phyloP scores from a whole-genome alignment of 768 basidiomycete genomes.

The Lentinula edodes region DNA sequence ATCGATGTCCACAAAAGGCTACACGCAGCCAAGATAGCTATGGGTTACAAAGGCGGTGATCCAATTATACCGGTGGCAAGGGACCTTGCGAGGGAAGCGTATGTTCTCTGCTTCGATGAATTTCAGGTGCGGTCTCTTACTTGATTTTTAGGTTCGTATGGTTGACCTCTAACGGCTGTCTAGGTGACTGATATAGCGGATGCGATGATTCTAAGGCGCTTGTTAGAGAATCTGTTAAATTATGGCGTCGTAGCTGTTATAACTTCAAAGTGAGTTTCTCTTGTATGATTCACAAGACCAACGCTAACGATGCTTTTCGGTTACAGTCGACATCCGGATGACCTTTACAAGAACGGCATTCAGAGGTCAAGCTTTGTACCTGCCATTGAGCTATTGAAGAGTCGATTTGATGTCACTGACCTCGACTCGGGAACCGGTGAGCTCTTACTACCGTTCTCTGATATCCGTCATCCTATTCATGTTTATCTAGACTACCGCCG shows the following conservation, averaged over 20 bases:
- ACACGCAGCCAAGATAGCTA: constrained; percentile 71
- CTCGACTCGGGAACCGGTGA: constrained; percentile 92
- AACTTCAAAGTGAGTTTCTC: constrained; percentile 85
- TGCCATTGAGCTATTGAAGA: constrained; percentile 89
- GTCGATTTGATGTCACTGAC: constrained; percentile 82
- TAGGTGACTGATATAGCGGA: constrained; percentile 96
- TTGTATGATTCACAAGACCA: not conserved
- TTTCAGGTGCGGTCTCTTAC: constrained; percentile 67
- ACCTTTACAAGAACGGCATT: constrained; percentile 98
- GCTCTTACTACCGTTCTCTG: constrained; percentile 11
- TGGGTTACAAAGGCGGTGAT: constrained; percentile 68
- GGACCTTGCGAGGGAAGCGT: constrained; percentile 79
- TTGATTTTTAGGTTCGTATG: not conserved
- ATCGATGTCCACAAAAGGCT: constrained; percentile 94
- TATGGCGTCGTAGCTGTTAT: constrained; percentile 92
- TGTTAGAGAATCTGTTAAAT: constrained; percentile 81
- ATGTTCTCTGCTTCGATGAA: constrained; percentile 93
- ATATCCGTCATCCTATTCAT: constrained; percentile 3
- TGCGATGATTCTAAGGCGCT: constrained; percentile 92
- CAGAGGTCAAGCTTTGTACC: constrained; percentile 94
- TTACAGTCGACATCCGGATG: constrained; percentile 89
- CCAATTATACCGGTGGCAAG: constrained; percentile 84
- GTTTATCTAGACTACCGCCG: constrained; percentile 78
- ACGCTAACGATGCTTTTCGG: not conserved
- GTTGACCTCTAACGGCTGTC: not conserved